A percentile compares a stretch with the other conserved stretches of the same genome.
phyloP scores from a whole-genome alignment of 129 eudicot species.

The Tanacetum coccineum region DNA sequence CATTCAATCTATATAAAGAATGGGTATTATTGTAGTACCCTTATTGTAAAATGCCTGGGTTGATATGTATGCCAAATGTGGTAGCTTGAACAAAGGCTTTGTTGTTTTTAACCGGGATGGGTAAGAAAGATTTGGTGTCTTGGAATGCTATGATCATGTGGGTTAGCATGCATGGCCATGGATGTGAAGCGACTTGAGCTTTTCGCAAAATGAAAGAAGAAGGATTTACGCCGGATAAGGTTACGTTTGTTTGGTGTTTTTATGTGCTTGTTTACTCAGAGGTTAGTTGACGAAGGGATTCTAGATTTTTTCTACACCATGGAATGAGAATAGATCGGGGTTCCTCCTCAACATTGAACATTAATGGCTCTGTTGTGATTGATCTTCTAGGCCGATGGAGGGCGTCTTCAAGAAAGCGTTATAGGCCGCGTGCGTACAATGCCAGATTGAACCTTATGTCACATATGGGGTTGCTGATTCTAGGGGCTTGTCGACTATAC shows the following conservation, averaged over 20 bases:
- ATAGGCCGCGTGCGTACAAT: constrained; percentile 49
- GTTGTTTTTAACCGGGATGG: constrained; percentile 44
- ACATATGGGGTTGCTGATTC: constrained; percentile 83
- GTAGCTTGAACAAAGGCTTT: constrained; percentile 62
- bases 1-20: constrained; percentile 49
- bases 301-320: constrained; percentile 58
- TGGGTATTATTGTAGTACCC: constrained; percentile 33
- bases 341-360: constrained; percentile 78
- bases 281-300: constrained; percentile 64
- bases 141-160: constrained; percentile 91
- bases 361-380: constrained; percentile 80
- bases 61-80: constrained; percentile 95
- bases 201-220: constrained; percentile 64
- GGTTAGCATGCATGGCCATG: constrained; percentile 89
- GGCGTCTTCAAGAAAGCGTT: constrained; percentile 78
- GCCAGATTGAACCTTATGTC: constrained; percentile 86
- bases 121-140: constrained; percentile 69
- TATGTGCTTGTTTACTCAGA: constrained; percentile 87
- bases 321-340: constrained; percentile 63
- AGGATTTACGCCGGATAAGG: constrained; percentile 66
- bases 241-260: constrained; percentile 72
- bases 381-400: constrained; percentile 90
- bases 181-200: constrained; percentile 61
- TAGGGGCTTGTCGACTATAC: constrained; percentile 81
- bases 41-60: constrained; percentile 55